phyloP scores from a whole-genome alignment of 768 basidiomycete species.

The Trametes meyenii region DNA sequence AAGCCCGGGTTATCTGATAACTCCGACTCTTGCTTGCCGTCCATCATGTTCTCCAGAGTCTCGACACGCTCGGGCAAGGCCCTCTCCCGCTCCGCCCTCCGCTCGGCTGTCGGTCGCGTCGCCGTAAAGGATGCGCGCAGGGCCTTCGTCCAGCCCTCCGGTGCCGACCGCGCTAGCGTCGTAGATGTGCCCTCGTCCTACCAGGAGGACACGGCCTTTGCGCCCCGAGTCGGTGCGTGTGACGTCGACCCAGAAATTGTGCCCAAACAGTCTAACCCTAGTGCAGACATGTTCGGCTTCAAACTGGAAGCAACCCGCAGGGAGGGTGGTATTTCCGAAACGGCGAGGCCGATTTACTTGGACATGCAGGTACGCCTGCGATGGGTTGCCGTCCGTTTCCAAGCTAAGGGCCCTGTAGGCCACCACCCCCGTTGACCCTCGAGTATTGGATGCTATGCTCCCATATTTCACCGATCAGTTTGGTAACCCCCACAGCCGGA shows the following conservation, averaged over 20 bases:
- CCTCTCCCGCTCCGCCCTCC: constrained; percentile 28
- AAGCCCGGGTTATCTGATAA: constrained; percentile 32
- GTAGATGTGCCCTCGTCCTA: constrained; percentile 80
- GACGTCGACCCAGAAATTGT: neutral
- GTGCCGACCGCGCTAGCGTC: constrained; percentile 79
- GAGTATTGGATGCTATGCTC: constrained; percentile 96
- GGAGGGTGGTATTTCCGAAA: constrained; percentile 58
- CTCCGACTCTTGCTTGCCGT: constrained; percentile 17
- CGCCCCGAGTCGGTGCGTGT: constrained; percentile 66
- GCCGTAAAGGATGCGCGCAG: constrained; percentile 42
- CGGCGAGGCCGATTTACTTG: constrained; percentile 90
- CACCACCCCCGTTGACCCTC: constrained; percentile 95
- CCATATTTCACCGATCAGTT: constrained; percentile 95
- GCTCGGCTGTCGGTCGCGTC: constrained; percentile 19
- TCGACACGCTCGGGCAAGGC: constrained; percentile 30
- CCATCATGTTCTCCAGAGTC: constrained; percentile 36
- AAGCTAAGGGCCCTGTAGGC: constrained; percentile 54
- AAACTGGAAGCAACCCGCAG: constrained; percentile 68
- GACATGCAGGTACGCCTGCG: constrained; percentile 83
- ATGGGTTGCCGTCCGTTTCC: neutral
- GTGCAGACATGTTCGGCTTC: constrained; percentile 85
- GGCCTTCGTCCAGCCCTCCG: constrained; percentile 78
- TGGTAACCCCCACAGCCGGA: constrained; percentile 97
- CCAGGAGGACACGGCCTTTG: constrained; percentile 66
- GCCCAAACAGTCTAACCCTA: neutral